Evolutionary conservation across 2,329 filamentous ascomycete genomes (phyloP).

Genomic region (Colletotrichum cuscutae): DNA sequence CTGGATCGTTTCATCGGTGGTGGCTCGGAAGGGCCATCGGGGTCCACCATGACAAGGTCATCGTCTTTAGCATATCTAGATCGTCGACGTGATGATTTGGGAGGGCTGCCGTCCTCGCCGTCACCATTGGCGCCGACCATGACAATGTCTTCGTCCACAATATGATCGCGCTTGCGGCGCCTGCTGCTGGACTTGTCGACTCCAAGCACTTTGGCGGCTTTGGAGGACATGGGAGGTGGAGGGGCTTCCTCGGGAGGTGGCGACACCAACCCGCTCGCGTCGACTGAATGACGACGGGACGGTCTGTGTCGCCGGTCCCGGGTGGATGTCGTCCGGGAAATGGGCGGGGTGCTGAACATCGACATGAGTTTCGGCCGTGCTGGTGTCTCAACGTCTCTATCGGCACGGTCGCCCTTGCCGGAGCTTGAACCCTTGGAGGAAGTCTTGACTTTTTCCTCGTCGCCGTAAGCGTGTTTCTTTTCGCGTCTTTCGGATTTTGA

Average conservation of each 20-base stretch:
- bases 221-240: slow-evolving; percentile 72
- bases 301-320: slow-evolving; percentile 71
- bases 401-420: slow-evolving; percentile 70
- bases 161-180: slow-evolving; percentile 42
- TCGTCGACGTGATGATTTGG: slow-evolving; percentile 46
- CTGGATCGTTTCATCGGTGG: slow-evolving; percentile 46
- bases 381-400: slow-evolving; percentile 57
- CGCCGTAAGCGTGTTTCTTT: slow-evolving; percentile 53
- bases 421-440: slow-evolving; percentile 78
- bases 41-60: slow-evolving; percentile 51
- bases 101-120: slow-evolving; percentile 29
- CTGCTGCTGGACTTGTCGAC: slow-evolving; percentile 54
- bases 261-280: slow-evolving; percentile 73
- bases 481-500: slow-evolving; percentile 75
- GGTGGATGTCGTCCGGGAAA: slow-evolving; percentile 76
- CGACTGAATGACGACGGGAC: slow-evolving; percentile 76
- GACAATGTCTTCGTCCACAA: slow-evolving; percentile 61
- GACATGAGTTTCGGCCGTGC: slow-evolving; percentile 68
- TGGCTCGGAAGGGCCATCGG: slow-evolving; percentile 43
- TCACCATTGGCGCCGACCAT: slow-evolving; percentile 48
- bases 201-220: slow-evolving; percentile 83
- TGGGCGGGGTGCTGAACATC: slow-evolving; percentile 74
- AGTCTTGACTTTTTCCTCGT: slow-evolving; percentile 68
- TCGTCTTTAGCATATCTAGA: slow-evolving; percentile 49
- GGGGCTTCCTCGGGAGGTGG: slow-evolving; percentile 77